These are phyloP conservation scores for Asterochloris sp. DNA, from an alignment of 139 green algal species.

Conservation along the genomic window DNA sequence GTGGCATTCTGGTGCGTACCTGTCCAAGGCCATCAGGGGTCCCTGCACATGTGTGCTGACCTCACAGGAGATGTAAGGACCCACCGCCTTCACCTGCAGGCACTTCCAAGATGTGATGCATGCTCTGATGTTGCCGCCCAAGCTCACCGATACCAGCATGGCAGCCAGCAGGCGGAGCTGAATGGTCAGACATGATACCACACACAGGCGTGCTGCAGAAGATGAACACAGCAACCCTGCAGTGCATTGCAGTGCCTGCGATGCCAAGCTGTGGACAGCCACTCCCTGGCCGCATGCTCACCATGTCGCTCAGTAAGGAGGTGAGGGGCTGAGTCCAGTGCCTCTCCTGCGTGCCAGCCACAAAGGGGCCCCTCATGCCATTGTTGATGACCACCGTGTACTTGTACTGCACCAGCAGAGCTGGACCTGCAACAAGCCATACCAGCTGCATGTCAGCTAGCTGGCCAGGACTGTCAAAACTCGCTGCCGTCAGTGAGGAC, in stretches of 20 bases:
- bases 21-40: conserved; percentile 17
- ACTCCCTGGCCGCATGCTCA: too few species aligned
- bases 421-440: conserved; percentile 7
- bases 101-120: background rate
- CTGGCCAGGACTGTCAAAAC: too few species aligned
- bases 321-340: conserved; percentile 23
- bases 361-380: conserved; percentile 25
- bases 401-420: conserved; percentile 17
- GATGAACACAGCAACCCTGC: too few species aligned
- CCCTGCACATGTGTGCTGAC: conserved; percentile 14
- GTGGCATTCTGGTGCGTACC: background rate
- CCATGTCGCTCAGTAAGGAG: background rate
- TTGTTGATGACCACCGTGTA: conserved; percentile 26
- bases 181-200: too few species aligned
- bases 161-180: too few species aligned
- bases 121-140: too few species aligned
- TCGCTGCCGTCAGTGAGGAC: too few species aligned
- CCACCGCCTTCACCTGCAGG: conserved; percentile 18
- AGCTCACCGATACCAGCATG: too few species aligned
- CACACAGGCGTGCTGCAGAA: too few species aligned
- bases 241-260: too few species aligned
- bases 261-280: too few species aligned
- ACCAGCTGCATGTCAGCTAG: background rate
- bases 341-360: background rate
- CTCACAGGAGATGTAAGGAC: conserved; percentile 17